phyloP scores from a whole-genome alignment of 2,329 filamentous ascomycete genomes.

The Periglandula ipomoeae region DNA sequence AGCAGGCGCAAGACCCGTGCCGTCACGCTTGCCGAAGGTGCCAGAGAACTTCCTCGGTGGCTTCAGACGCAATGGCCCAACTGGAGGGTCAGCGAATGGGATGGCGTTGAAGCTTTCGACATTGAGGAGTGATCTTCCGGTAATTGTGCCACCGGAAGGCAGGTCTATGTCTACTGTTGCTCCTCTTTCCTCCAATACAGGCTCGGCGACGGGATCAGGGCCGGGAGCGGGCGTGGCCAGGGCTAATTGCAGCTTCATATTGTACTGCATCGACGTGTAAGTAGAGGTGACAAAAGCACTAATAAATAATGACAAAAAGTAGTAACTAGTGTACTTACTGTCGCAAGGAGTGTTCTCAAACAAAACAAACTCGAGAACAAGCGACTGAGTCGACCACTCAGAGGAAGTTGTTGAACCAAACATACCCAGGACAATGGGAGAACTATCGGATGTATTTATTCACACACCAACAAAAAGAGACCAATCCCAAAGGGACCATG shows the following conservation, averaged over 20 bases:
- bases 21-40: slow-evolving; percentile 51
- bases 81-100: slow-evolving; percentile 63
- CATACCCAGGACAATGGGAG: too few species aligned
- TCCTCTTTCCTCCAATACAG: slow-evolving; percentile 26
- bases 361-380: too few species aligned
- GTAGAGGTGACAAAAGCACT: too few species aligned
- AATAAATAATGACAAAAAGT: too few species aligned
- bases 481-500: too few species aligned
- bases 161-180: slow-evolving; percentile 44
- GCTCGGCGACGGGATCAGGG: slow-evolving; percentile 12
- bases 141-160: slow-evolving; percentile 47
- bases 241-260: background rate
- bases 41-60: slow-evolving; percentile 52
- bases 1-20: slow-evolving; percentile 46
- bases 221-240: slow-evolving; percentile 14
- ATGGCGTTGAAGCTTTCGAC: slow-evolving; percentile 68
- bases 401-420: too few species aligned
- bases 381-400: too few species aligned
- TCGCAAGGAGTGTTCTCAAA: too few species aligned
- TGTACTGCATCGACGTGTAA: background rate
- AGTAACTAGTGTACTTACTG: too few species aligned
- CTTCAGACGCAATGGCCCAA: slow-evolving; percentile 56
- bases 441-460: too few species aligned
- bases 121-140: slow-evolving; percentile 32
- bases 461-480: too few species aligned